Percentiles rank a stretch among this genome's conserved stretches.
These are phyloP conservation scores for Hypoxylon sp. DNA, from an alignment of 2,329 filamentous ascomycete species.

Conservation along the genomic window DNA sequence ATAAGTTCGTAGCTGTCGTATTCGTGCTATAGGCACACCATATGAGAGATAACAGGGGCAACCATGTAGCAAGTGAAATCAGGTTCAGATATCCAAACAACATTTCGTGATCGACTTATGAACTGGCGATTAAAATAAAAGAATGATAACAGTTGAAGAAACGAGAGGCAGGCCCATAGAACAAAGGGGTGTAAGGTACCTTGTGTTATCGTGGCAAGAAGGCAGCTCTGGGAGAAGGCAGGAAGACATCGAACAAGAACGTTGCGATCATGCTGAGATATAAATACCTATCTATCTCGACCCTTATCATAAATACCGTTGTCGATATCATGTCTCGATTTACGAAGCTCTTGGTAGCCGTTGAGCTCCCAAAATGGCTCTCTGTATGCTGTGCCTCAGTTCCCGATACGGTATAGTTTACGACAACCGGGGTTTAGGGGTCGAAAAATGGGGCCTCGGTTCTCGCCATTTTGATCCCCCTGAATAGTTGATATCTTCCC, in stretches of 20 bases:
- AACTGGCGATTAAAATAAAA: not conserved
- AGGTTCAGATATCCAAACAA: not conserved
- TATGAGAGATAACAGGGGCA: not conserved
- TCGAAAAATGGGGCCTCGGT: not conserved
- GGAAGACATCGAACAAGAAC: not conserved
- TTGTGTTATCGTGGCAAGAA: not conserved
- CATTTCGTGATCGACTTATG: not conserved
- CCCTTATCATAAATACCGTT: not conserved
- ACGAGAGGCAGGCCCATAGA: not conserved
- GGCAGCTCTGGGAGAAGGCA: not conserved
- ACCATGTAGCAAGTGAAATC: not conserved
- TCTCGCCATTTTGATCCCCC: not conserved
- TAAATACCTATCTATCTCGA: not conserved
- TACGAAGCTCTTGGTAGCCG: not conserved
- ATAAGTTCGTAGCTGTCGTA: not conserved
- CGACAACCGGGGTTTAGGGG: not conserved
- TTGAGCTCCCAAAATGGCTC: not conserved
- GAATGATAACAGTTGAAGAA: not conserved
- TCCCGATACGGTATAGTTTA: slow-evolving; percentile 19
- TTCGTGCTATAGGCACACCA: not conserved
- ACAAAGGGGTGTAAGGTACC: not conserved
- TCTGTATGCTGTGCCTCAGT: not conserved
- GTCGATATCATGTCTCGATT: not conserved
- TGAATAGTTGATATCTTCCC: not conserved
- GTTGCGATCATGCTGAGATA: not conserved